These are phyloP conservation scores for Apiotrichum sp. DNA, from an alignment of 1,284 basidiomycete species.

Conservation along the genomic window DNA sequence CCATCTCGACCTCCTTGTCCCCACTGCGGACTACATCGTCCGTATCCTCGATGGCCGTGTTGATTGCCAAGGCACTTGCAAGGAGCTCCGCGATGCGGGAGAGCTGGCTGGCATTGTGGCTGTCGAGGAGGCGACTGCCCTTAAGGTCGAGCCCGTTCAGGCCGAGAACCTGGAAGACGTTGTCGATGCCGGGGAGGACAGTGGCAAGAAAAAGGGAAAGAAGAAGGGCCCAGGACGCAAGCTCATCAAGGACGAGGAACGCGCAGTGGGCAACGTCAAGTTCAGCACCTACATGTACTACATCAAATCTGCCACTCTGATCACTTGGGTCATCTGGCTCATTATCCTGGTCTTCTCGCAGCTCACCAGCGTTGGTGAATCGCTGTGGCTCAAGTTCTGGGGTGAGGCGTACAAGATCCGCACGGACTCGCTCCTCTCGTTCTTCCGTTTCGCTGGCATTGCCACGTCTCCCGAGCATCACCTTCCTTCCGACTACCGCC, in stretches of 20 bases:
- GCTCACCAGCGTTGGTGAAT: slow-evolving; percentile 51
- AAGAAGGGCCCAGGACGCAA: slow-evolving; percentile 41
- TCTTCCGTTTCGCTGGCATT: slow-evolving; percentile 13
- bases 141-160: slow-evolving; percentile 49
- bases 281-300: slow-evolving; percentile 74
- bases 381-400: slow-evolving; percentile 66
- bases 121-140: slow-evolving; percentile 48
- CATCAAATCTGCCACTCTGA: slow-evolving; percentile 50
- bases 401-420: slow-evolving; percentile 39
- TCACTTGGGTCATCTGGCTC: slow-evolving; percentile 41
- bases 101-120: slow-evolving; percentile 48
- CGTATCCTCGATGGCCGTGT: slow-evolving; percentile 60
- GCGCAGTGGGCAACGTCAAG: slow-evolving; percentile 68
- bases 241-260: slow-evolving; percentile 49
- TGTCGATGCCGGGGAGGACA: slow-evolving; percentile 49
- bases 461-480: slow-evolving; percentile 2
- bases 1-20: slow-evolving; percentile 67
- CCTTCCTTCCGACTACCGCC: slow-evolving; percentile 19
- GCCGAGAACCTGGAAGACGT: slow-evolving; percentile 19
- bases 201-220: slow-evolving; percentile 30
- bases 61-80: slow-evolving; percentile 55
- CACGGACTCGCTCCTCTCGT: slow-evolving; percentile 19
- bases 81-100: slow-evolving; percentile 55
- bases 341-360: slow-evolving; percentile 43
- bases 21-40: slow-evolving; percentile 57